phyloP scores from a whole-genome alignment of 1,284 basidiomycete species.

The Singerocomus rubriflavus region DNA sequence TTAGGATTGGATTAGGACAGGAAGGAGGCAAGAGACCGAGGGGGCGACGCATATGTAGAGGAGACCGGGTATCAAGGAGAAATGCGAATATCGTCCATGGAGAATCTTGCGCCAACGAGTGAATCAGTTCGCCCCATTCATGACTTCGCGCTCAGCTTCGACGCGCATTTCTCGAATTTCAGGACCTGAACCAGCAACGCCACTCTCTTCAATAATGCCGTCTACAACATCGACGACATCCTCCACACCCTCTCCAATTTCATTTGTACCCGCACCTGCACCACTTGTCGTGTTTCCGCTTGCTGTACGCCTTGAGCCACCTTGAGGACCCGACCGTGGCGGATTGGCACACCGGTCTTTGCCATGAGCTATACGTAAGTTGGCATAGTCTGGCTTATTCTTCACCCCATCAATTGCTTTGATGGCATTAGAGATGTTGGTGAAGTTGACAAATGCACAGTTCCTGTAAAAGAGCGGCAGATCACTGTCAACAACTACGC shows the following conservation, averaged over 20 bases:
- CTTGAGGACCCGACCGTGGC: conserved; percentile 77
- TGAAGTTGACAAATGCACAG: conserved; percentile 94
- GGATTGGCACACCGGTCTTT: conserved; percentile 94
- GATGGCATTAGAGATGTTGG: conserved; percentile 89
- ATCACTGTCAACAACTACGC: background rate
- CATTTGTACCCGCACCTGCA: conserved; percentile 13
- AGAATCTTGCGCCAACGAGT: conserved; percentile 8
- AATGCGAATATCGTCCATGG: conserved; percentile 29
- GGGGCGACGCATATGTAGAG: conserved; percentile 25
- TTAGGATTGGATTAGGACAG: conserved; percentile 18
- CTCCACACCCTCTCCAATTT: conserved; percentile 21
- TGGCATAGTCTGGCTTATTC: conserved; percentile 78
- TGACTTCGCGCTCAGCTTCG: conserved; percentile 24
- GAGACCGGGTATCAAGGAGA: conserved; percentile 30
- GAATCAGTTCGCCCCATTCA: conserved; percentile 24
- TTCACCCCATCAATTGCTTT: conserved; percentile 94
- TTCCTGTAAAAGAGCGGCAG: conserved; percentile 49
- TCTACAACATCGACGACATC: conserved; percentile 19
- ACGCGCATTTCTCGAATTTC: conserved; percentile 28
- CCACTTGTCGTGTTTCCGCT: conserved; percentile 37
- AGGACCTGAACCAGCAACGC: conserved; percentile 19
- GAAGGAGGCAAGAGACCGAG: conserved; percentile 15
- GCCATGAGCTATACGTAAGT: conserved; percentile 84
- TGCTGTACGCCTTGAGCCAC: conserved; percentile 45
- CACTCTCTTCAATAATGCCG: conserved; percentile 25